phyloP scores from a whole-genome alignment of 352 stramenopile genomes.

The Phytophthora quininea region DNA sequence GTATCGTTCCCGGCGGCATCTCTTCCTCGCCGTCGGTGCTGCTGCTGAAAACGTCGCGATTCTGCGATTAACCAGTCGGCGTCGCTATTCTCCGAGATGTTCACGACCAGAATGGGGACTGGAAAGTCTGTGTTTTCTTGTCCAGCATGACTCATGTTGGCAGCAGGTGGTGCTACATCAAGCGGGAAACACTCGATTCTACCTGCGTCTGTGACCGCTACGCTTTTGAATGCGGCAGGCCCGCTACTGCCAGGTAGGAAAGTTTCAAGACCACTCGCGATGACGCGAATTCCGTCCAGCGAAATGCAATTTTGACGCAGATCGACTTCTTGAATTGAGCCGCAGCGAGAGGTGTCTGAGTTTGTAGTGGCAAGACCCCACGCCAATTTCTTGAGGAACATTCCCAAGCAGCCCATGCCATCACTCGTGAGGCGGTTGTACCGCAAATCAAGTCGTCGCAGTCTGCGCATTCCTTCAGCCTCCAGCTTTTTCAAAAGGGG shows the following conservation, averaged over 20 bases:
- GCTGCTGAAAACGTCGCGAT: slow-evolving; percentile 27
- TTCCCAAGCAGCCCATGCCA: slow-evolving; percentile 39
- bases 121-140: slow-evolving; percentile 8
- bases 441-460: slow-evolving; percentile 58
- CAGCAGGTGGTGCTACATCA: background rate
- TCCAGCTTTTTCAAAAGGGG: slow-evolving; percentile 52
- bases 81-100: slow-evolving; percentile 59
- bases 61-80: slow-evolving; percentile 39
- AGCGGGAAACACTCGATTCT: slow-evolving; percentile 61
- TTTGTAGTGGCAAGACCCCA: background rate
- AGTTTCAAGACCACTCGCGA: slow-evolving; percentile 56
- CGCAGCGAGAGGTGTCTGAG: background rate
- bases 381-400: slow-evolving; percentile 33
- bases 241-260: slow-evolving; percentile 19
- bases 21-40: slow-evolving; percentile 20
- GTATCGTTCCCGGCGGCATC: slow-evolving; percentile 2
- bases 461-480: slow-evolving; percentile 10
- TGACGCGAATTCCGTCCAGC: slow-evolving; percentile 59
- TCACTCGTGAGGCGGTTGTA: slow-evolving; percentile 67
- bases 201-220: slow-evolving; percentile 53
- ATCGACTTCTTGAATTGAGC: slow-evolving; percentile 50
- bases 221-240: slow-evolving; percentile 26
- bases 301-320: slow-evolving; percentile 77
- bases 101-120: slow-evolving; percentile 41
- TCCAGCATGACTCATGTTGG: slow-evolving; percentile 6